Percentiles rank a stretch among this genome's conserved stretches.
Conservation (phyloP, 768 basidiomycete species). For the Fistulinella prunicolor region DNA sequence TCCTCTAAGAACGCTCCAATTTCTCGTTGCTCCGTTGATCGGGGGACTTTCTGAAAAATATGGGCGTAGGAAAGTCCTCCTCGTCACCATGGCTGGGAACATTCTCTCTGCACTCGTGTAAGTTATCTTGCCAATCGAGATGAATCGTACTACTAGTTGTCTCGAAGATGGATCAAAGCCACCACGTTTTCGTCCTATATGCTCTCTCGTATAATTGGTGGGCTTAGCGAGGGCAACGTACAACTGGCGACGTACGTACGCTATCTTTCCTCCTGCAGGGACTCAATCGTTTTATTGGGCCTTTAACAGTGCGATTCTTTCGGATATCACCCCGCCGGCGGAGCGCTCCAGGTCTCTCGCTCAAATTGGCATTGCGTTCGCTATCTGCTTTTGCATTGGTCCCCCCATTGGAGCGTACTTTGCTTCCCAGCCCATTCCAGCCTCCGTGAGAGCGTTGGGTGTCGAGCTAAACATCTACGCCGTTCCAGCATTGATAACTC, state of each 20-base stretch:
- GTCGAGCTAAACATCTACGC: constrained; percentile 85
- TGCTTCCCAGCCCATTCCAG: constrained; percentile 77
- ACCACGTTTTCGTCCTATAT: constrained; percentile 89
- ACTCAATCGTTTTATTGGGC: not conserved
- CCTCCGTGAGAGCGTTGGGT: constrained; percentile 52
- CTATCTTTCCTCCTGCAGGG: not conserved
- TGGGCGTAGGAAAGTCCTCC: constrained; percentile 80
- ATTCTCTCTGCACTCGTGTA: constrained; percentile 85
- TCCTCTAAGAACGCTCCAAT: constrained; percentile 69
- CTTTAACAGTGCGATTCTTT: constrained; percentile 76
- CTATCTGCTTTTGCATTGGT: constrained; percentile 89
- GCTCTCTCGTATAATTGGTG: constrained; percentile 88
- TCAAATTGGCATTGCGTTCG: constrained; percentile 93
- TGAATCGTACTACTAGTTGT: not conserved
- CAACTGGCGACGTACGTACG: constrained; percentile 84
- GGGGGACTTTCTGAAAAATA: constrained; percentile 85
- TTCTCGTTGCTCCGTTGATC: constrained; percentile 77
- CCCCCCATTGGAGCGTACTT: constrained; percentile 97
- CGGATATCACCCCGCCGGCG: constrained; percentile 79
- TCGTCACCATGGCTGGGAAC: constrained; percentile 91
- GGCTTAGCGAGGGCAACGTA: constrained; percentile 95
- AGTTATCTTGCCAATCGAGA: constrained; percentile 25
- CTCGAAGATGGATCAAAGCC: constrained; percentile 78
- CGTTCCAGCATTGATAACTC: constrained; percentile 79
- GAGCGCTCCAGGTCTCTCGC: constrained; percentile 85